Evolutionary conservation across 331 rosid genomes (phyloP).

Genomic region (Spiraea crenata): DNA sequence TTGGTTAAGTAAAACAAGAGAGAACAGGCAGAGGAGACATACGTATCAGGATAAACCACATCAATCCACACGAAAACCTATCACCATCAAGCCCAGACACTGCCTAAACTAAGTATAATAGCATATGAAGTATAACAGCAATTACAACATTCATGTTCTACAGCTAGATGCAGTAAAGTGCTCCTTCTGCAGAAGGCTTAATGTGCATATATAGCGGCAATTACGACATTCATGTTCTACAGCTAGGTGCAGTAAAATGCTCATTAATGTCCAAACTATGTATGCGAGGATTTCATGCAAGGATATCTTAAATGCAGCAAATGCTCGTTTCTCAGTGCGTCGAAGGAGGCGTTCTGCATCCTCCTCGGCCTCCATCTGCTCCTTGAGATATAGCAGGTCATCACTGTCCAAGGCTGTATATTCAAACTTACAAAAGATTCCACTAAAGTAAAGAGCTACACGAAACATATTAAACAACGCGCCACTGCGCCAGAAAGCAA

Average conservation of each 20-base stretch:
- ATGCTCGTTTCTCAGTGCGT: slow-evolving; percentile 95
- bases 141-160: neutral
- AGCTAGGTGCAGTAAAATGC: slow-evolving; percentile 1
- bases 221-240: neutral
- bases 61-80: neutral
- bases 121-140: neutral
- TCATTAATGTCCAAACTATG: neutral
- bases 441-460: slow-evolving; percentile 30
- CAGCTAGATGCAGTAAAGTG: slow-evolving; percentile 1
- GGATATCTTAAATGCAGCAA: slow-evolving; percentile 99
- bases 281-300: slow-evolving; percentile 25
- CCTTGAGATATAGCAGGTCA: slow-evolving; percentile 96
- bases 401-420: slow-evolving; percentile 99
- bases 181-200: no score
- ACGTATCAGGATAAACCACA: neutral
- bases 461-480: slow-evolving; percentile 5
- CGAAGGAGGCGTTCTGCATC: slow-evolving; percentile 98
- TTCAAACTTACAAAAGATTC: slow-evolving; percentile 44
- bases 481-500: no score
- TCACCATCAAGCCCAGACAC: no score
- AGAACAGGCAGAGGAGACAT: neutral
- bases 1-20: slow-evolving; percentile 48
- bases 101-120: neutral
- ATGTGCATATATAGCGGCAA: neutral
- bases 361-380: slow-evolving; percentile 99